Evolutionary conservation across 2,329 filamentous ascomycete species (phyloP).

Genomic region (Aspergillus fumigatus): DNA sequence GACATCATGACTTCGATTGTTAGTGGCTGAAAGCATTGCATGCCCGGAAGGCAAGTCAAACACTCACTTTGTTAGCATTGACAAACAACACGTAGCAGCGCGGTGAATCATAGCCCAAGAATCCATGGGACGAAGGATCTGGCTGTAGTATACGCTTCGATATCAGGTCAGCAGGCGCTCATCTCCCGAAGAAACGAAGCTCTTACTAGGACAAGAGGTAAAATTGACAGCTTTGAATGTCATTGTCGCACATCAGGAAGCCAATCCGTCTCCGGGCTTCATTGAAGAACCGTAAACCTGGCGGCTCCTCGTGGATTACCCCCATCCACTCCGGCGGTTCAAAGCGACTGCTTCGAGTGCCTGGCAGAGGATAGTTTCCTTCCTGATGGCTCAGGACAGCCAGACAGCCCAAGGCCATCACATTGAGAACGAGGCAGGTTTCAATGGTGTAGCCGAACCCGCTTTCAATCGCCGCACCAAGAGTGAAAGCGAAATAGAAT

Average conservation of each 20-base stretch:
- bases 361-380: slow-evolving; percentile 44
- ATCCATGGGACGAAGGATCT: slow-evolving; percentile 50
- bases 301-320: slow-evolving; percentile 37
- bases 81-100: slow-evolving; percentile 48
- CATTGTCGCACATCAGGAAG: slow-evolving; percentile 48
- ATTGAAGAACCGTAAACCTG: slow-evolving; percentile 51
- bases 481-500: slow-evolving; percentile 49
- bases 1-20: slow-evolving; percentile 30
- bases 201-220: slow-evolving; percentile 47
- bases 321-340: slow-evolving; percentile 36
- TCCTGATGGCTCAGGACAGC: slow-evolving; percentile 48
- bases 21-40: slow-evolving; percentile 4
- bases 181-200: neutral
- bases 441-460: slow-evolving; percentile 51
- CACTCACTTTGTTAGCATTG: slow-evolving; percentile 42
- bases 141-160: slow-evolving; percentile 46
- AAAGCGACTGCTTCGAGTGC: slow-evolving; percentile 30
- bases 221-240: slow-evolving; percentile 50
- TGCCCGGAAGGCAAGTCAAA: neutral
- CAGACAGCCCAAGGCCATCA: slow-evolving; percentile 50
- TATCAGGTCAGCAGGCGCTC: slow-evolving; percentile 8
- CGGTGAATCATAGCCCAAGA: slow-evolving; percentile 52
- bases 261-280: slow-evolving; percentile 50
- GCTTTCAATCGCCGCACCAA: slow-evolving; percentile 46
- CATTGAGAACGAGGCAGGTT: slow-evolving; percentile 48